Evolutionary conservation across 257 asterid genomes (phyloP).

Genomic region (Solanum ossicruentum): DNA sequence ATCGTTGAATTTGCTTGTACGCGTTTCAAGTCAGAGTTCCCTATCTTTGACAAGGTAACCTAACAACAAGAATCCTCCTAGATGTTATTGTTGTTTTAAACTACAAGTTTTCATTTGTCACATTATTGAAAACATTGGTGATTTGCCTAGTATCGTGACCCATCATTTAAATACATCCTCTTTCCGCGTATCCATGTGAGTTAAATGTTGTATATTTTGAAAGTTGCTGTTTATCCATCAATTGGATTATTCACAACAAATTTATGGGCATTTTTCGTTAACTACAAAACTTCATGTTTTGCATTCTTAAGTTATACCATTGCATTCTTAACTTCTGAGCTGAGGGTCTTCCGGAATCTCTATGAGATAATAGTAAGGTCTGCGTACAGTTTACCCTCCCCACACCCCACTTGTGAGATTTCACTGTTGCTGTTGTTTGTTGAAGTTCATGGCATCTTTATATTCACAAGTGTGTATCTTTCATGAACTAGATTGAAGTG

Average conservation of each 20-base stretch:
- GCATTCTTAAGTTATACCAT: background rate
- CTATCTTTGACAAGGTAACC: conserved; percentile 59
- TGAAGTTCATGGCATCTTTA: background rate
- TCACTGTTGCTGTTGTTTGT: too few species aligned
- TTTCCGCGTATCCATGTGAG: background rate
- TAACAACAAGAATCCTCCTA: background rate
- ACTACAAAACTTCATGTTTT: background rate
- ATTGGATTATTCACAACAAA: background rate
- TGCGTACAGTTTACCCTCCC: too few species aligned
- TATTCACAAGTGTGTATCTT: background rate
- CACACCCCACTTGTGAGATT: too few species aligned
- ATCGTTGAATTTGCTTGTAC: conserved; percentile 69
- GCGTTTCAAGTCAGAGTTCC: conserved; percentile 63
- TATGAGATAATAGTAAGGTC: too few species aligned
- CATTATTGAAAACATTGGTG: background rate
- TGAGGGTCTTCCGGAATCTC: too few species aligned
- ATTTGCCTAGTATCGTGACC: background rate
- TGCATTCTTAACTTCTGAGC: too few species aligned
- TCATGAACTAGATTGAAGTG: conserved; percentile 51
- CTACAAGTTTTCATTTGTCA: background rate
- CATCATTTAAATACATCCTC: background rate
- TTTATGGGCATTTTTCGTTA: background rate
- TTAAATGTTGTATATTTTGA: background rate
- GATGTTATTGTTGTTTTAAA: background rate
- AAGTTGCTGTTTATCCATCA: background rate